A percentile compares a stretch with the other conserved stretches of the same genome.
Conservation (phyloP, 176 grass and related monocot genomes). For the Zea luxurians region DNA sequence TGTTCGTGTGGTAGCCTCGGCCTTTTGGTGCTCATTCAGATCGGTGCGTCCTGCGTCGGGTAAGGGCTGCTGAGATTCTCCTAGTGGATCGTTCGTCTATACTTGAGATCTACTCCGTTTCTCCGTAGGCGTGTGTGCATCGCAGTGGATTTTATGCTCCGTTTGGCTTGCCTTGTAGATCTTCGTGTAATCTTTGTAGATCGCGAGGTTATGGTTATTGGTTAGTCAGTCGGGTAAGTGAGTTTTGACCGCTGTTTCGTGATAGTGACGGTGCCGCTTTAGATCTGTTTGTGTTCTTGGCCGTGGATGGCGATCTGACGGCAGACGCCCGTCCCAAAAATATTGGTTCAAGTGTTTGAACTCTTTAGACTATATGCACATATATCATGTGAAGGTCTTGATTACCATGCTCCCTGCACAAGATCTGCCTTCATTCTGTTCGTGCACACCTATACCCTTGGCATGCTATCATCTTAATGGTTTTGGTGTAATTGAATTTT, state of each 20-base stretch:
- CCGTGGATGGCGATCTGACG: not conserved
- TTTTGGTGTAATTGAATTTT: not conserved
- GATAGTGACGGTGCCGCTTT: not conserved
- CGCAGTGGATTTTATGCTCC: too few species aligned
- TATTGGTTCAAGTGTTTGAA: not conserved
- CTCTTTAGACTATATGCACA: not conserved
- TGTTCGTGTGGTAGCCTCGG: not conserved
- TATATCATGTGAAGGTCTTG: not conserved
- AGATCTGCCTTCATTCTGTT: not conserved
- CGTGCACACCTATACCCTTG: too few species aligned
- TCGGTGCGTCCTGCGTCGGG: not conserved
- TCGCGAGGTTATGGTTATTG: constrained; percentile 1
- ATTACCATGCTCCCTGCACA: not conserved
- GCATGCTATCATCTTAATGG: not conserved
- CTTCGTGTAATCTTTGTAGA: constrained; percentile 3
- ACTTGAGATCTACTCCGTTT: constrained; percentile 31
- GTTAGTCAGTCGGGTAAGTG: not conserved
- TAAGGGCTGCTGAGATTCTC: not conserved
- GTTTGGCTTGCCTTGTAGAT: not conserved
- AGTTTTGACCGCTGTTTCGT: not conserved
- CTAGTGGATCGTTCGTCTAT: not conserved
- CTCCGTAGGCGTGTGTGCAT: not conserved
- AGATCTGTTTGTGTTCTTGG: constrained; percentile 11
- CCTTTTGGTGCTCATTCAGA: not conserved
- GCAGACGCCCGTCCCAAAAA: too few species aligned